Percentiles rank a stretch among this genome's conserved stretches.
Conservation (phyloP, 192 early-diverging fungal species). For the Diversispora epigaea region DNA sequence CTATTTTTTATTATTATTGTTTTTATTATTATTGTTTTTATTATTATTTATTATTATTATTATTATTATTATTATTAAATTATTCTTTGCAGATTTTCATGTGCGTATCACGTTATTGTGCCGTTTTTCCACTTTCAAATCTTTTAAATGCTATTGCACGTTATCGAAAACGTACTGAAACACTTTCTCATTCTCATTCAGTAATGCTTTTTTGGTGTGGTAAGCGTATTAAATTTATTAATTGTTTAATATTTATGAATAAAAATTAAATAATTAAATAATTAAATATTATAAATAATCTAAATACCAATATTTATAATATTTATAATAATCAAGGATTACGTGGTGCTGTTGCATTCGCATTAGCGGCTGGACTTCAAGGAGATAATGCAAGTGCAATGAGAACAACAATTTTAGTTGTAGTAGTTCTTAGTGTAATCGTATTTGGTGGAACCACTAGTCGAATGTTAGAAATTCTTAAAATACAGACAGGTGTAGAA, state of each 20-base stretch:
- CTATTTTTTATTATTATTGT: background rate
- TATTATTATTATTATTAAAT: conserved; percentile 16
- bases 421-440: conserved; percentile 88
- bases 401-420: conserved; percentile 86
- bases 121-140: conserved; percentile 80
- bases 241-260: background rate
- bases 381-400: conserved; percentile 69
- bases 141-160: conserved; percentile 75
- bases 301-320: background rate
- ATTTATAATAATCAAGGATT: conserved; percentile 40
- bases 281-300: background rate
- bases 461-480: conserved; percentile 71
- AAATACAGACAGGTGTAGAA: conserved; percentile 73
- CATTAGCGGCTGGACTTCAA: conserved; percentile 79
- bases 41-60: background rate
- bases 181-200: conserved; percentile 66
- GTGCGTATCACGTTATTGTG: conserved; percentile 81
- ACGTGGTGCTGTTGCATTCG: conserved; percentile 96
- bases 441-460: conserved; percentile 91
- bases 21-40: background rate
- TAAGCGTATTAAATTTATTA: background rate
- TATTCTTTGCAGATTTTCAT: conserved; percentile 61
- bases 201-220: conserved; percentile 97
- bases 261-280: background rate
- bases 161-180: conserved; percentile 52